Evolutionary conservation across 108 stramenopile species (phyloP), one percentile per base, ranked within the genome.

Genomic region (Cyclotella sp.): DNA sequence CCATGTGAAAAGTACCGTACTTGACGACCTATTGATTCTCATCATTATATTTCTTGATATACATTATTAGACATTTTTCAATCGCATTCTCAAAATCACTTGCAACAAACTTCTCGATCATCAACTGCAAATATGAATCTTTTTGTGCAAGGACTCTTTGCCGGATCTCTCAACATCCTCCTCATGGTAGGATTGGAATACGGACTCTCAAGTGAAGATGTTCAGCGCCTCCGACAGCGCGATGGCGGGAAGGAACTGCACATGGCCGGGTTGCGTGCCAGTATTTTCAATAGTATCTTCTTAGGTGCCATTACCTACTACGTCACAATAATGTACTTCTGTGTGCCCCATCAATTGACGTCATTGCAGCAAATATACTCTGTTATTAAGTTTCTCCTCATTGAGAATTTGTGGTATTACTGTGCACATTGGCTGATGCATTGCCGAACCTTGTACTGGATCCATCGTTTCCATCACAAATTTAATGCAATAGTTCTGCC

Each of bases 401-500:
- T 79, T 0, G 78, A 79, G 30, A 79, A 73, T 45, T 11, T 60
- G 14, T 53, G 65, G 78, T 79, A 52, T 47, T 79, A 79, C 60
- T 53, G 65, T 18, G 67, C 55, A 0, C 78, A 79, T 28, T 73
- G 58, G 65, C 11, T 73, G 26, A 83, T 78, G 77, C 77, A 77
- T 58, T 68, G 46, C 58, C 49, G 66, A 34, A 22, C 47, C 10
- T 68, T 84, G 0, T 86, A 81, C 45, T 70, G 75, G 75, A 76
- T 76, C 60, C 86, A 87, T 28, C 61, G 71, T 44, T 87, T 87
- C 52, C 86, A 87, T 60, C 86, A 87, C 64, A 76, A 69, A 24
- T 87, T 85, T 73, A 84, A 87, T 29, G 55, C 70, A 18, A 62
- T 78, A 47, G 72, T 78, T 14, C 64, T 77, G 24, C 86, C 86